Conservation (phyloP, 495 filamentous ascomycete species). For the Staphylotrichum longicolle region DNA sequence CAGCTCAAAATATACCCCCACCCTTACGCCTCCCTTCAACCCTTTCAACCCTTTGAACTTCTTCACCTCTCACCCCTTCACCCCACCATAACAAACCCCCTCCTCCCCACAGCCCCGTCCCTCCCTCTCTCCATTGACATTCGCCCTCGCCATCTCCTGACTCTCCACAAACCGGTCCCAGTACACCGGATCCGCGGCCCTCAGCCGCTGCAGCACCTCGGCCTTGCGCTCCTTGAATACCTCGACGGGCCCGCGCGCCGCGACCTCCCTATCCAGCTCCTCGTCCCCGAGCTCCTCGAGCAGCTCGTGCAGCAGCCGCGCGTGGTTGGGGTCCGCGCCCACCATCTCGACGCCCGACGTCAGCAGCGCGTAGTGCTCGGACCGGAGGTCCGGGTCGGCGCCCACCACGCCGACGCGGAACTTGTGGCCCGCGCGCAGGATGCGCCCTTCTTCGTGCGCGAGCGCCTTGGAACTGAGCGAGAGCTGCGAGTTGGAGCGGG, state of each 20-base stretch:
- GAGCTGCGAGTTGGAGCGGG: slow-evolving; percentile 72
- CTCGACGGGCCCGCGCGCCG: slow-evolving; percentile 54
- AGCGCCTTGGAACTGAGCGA: slow-evolving; percentile 76
- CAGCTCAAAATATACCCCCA: background rate
- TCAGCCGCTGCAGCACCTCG: slow-evolving; percentile 49
- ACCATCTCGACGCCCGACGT: slow-evolving; percentile 44
- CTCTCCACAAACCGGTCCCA: slow-evolving; percentile 66
- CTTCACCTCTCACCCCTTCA: background rate
- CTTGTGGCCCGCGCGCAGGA: slow-evolving; percentile 80
- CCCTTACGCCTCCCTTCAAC: background rate
- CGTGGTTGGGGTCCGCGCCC: slow-evolving; percentile 54
- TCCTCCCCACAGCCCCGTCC: background rate
- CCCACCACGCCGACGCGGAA: slow-evolving; percentile 59
- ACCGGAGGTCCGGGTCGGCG: slow-evolving; percentile 16
- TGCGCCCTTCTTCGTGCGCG: slow-evolving; percentile 82
- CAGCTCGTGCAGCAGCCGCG: slow-evolving; percentile 55
- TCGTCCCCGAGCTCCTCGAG: slow-evolving; percentile 65
- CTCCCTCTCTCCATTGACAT: slow-evolving; percentile 34
- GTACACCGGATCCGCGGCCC: slow-evolving; percentile 56
- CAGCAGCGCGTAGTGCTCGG: slow-evolving; percentile 46
- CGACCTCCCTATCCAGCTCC: slow-evolving; percentile 54
- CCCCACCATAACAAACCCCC: background rate
- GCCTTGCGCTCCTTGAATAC: slow-evolving; percentile 58
- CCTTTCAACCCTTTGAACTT: background rate
- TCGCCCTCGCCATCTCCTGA: slow-evolving; percentile 64